These are phyloP conservation scores for Eucalyptus cladocalyx DNA, from an alignment of 345 rosid species.

Conservation along the genomic window DNA sequence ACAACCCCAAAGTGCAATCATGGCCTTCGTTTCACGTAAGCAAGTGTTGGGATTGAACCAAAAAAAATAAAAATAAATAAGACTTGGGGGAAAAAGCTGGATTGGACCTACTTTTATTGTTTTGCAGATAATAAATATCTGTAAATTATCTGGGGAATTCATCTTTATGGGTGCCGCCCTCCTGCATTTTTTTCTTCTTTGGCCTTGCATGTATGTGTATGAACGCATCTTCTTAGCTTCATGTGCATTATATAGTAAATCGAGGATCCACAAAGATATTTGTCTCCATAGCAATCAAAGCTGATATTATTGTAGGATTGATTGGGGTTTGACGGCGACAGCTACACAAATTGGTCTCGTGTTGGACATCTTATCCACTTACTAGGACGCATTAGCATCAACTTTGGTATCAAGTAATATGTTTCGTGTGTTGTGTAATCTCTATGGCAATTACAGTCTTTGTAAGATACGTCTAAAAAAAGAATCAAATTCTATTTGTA, in stretches of 20 bases:
- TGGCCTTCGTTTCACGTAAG: not conserved
- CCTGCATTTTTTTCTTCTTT: not conserved
- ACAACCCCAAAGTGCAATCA: not conserved
- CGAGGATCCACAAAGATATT: not conserved
- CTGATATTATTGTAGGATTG: not conserved
- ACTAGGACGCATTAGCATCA: not conserved
- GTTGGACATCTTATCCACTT: not conserved
- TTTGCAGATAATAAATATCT: not conserved
- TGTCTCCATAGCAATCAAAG: not conserved
- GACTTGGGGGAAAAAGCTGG: not conserved
- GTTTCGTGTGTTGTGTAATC: not conserved
- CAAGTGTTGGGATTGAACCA: not conserved
- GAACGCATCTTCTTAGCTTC: not conserved
- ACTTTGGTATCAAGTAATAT: not conserved
- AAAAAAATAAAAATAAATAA: not conserved
- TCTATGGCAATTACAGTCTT: not conserved
- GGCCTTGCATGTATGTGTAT: not conserved
- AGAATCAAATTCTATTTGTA: not conserved
- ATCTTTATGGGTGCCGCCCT: not conserved
- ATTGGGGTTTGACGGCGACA: not conserved
- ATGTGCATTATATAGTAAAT: not conserved
- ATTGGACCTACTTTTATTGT: not conserved
- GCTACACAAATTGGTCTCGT: not conserved
- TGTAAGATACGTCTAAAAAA: not conserved
- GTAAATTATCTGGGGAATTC: not conserved